Evolutionary conservation across 192 early-diverging fungal species (phyloP).

Genomic region (Coemansia sp.): DNA sequence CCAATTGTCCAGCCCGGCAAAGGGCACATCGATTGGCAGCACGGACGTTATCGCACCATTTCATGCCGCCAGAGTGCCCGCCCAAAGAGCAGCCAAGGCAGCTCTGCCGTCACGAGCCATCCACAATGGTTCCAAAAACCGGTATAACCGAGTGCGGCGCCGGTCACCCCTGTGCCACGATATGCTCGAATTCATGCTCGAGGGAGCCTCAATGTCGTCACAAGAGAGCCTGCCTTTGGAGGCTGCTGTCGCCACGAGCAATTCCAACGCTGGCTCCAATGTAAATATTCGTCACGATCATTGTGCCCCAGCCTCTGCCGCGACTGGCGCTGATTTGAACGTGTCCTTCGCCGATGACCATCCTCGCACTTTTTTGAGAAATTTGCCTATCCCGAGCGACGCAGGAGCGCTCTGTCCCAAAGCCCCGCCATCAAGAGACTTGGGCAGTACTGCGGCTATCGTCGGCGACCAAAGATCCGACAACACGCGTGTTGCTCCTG

Average conservation of each 20-base stretch:
- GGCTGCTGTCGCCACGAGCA: neutral
- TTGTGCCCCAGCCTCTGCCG: neutral
- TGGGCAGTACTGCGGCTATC: neutral
- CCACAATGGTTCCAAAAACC: constrained; percentile 10
- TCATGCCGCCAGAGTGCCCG: constrained; percentile 11
- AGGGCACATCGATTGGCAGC: neutral
- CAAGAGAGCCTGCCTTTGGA: constrained; percentile 34
- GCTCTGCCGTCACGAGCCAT: constrained; percentile 11
- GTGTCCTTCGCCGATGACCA: neutral
- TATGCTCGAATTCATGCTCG: constrained; percentile 53
- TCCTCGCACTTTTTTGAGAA: too few species aligned
- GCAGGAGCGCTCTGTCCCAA: too few species aligned
- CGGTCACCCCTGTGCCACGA: constrained; percentile 55
- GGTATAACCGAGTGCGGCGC: constrained; percentile 41
- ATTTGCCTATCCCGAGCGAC: too few species aligned
- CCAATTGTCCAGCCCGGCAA: neutral
- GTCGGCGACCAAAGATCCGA: neutral
- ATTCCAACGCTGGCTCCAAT: neutral
- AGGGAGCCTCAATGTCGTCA: constrained; percentile 43
- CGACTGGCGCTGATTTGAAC: neutral
- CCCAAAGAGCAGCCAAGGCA: constrained; percentile 6
- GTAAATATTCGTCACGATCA: neutral
- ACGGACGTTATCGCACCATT: constrained; percentile 40
- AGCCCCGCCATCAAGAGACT: neutral
- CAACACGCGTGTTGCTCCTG: neutral